These are phyloP conservation scores for Ophiognomonia clavigignenti-juglandacearum DNA, from an alignment of 2,329 filamentous ascomycete species.

Conservation along the genomic window DNA sequence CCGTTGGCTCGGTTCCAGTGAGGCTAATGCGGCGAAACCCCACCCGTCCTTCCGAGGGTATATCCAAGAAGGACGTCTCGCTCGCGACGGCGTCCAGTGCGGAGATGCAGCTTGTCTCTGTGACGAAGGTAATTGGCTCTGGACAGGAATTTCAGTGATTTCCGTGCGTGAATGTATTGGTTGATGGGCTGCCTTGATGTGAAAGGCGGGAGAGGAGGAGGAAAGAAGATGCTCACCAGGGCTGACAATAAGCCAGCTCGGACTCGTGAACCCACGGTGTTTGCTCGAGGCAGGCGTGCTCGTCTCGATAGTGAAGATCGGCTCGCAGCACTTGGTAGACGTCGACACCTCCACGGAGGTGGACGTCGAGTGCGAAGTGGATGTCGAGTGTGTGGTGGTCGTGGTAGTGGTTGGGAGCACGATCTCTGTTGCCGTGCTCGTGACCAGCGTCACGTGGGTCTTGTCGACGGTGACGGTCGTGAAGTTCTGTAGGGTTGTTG, in stretches of 20 bases:
- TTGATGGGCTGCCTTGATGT: neutral
- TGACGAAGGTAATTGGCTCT: neutral
- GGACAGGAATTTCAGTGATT: no score
- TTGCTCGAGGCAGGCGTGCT: neutral
- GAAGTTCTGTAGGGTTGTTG: no score
- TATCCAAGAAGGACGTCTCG: neutral
- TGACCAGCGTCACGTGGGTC: no score
- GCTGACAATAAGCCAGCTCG: conserved; percentile 1
- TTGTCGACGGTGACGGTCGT: no score
- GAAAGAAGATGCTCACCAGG: neutral
- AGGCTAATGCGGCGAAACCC: no score
- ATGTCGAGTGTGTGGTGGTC: no score
- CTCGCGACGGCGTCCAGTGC: neutral
- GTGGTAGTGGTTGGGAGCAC: no score
- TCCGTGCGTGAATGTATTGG: no score
- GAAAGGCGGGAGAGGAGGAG: neutral
- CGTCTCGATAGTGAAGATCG: neutral
- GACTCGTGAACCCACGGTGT: neutral
- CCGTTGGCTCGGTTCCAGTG: no score
- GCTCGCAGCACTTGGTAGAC: neutral
- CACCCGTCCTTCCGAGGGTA: neutral
- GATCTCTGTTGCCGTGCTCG: no score
- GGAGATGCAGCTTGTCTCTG: neutral
- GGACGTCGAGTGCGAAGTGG: no score
- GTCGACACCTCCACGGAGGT: neutral